Conservation (phyloP, 1,284 basidiomycete genomes). For the Ganoderma resinaceum region DNA sequence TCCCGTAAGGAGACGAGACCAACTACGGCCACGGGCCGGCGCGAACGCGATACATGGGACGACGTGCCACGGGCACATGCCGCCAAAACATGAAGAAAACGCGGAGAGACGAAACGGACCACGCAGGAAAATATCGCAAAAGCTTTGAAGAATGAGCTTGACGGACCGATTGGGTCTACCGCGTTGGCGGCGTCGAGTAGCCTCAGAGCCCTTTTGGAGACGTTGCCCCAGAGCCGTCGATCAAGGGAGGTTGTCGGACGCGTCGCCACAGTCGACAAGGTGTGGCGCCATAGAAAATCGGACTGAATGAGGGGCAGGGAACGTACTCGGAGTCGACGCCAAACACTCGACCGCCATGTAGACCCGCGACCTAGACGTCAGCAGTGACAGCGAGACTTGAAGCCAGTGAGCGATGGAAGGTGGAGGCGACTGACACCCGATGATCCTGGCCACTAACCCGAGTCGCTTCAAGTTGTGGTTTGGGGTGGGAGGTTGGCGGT, state of each 20-base stretch:
- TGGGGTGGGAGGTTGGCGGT: neutral
- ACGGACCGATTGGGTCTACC: slow-evolving; percentile 9
- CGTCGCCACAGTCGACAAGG: neutral
- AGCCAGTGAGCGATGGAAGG: neutral
- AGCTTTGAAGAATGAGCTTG: neutral
- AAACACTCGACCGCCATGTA: neutral
- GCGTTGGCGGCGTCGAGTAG: slow-evolving; percentile 4
- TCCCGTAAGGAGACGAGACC: slow-evolving; percentile 7
- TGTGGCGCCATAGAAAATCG: neutral
- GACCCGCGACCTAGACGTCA: neutral
- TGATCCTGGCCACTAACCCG: neutral
- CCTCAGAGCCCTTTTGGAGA: neutral
- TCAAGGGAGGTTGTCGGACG: neutral
- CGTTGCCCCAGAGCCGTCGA: neutral
- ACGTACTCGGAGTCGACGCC: neutral
- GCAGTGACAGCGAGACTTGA: neutral
- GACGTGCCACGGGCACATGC: neutral
- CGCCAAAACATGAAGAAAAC: neutral
- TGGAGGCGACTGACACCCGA: neutral
- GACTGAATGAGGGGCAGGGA: neutral
- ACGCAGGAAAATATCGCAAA: neutral
- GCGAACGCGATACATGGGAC: neutral
- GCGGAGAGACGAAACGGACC: neutral
- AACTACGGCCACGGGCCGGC: neutral
- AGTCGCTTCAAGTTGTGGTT: neutral